Percentiles rank a stretch among this genome's conserved stretches.
Conservation (phyloP, 1,284 basidiomycete genomes). For the Apiotrichum laibachii region DNA sequence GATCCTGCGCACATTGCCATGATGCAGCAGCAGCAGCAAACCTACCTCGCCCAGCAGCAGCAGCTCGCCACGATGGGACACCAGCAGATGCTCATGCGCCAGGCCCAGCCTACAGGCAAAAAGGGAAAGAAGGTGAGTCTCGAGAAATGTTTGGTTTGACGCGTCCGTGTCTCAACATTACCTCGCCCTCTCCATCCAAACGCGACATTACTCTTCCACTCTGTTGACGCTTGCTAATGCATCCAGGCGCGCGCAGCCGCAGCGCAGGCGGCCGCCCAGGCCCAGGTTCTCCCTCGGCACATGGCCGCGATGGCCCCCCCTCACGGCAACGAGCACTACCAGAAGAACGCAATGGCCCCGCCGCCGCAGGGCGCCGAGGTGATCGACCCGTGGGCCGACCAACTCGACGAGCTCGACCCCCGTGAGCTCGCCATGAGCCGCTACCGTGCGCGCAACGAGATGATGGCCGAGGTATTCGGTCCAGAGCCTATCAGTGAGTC, state of each 20-base stretch:
- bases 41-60: conserved; percentile 19
- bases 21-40: conserved; percentile 23
- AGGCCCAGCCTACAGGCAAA: neutral
- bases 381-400: conserved; percentile 46
- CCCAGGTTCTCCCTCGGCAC: conserved; percentile 11
- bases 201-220: neutral
- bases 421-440: conserved; percentile 45
- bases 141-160: neutral
- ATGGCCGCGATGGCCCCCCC: conserved; percentile 4
- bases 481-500: conserved; percentile 43
- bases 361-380: conserved; percentile 5
- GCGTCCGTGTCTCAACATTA: neutral
- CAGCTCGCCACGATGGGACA: conserved; percentile 15
- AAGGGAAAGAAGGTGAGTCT: conserved; percentile 9
- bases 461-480: conserved; percentile 44
- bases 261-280: conserved; percentile 14
- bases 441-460: conserved; percentile 44
- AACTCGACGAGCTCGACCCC: conserved; percentile 45
- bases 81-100: conserved; percentile 9
- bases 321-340: conserved; percentile 27
- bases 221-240: neutral
- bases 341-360: conserved; percentile 28
- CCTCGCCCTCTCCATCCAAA: too few species aligned
- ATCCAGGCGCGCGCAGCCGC: conserved; percentile 1
- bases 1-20: conserved; percentile 15